Percentiles rank a stretch among this genome's conserved stretches.
phyloP scores from a whole-genome alignment of 768 basidiomycete species.

The Tubosaeta brunneosetosa region DNA sequence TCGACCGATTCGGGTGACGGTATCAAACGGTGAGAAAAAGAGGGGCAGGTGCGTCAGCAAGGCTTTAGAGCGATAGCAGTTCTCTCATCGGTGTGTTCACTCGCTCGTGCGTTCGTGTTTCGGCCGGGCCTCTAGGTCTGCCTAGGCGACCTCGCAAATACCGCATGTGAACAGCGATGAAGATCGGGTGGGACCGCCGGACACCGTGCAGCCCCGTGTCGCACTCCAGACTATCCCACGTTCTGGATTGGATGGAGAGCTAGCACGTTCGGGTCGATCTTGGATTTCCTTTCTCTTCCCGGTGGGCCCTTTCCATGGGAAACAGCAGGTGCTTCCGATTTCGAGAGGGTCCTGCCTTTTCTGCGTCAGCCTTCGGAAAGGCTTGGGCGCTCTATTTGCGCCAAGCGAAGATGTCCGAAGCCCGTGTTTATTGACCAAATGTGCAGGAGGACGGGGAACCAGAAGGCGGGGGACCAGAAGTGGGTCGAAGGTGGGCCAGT shows the following conservation, averaged over 20 bases:
- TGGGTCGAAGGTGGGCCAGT: slow-evolving; percentile 2
- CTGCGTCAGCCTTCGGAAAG: not conserved
- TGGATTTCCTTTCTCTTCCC: not conserved
- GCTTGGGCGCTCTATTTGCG: slow-evolving; percentile 1
- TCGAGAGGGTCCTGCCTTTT: slow-evolving; percentile 3
- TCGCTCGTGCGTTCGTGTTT: not conserved
- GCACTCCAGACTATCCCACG: not conserved
- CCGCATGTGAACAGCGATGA: slow-evolving; percentile 16
- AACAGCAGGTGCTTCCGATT: not conserved
- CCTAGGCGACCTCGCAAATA: slow-evolving; percentile 19
- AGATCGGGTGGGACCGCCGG: slow-evolving; percentile 1
- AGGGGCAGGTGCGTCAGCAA: not conserved
- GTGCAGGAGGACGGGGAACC: not conserved
- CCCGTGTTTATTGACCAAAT: not conserved
- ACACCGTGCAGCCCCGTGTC: not conserved
- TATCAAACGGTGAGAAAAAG: slow-evolving; percentile 4
- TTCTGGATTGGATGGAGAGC: not conserved
- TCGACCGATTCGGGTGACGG: slow-evolving; percentile 5
- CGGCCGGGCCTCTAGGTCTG: not conserved
- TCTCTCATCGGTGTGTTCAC: not conserved
- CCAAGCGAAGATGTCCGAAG: slow-evolving; percentile 2
- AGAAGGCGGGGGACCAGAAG: not conserved
- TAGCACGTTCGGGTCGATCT: not conserved
- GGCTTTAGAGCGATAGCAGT: not conserved
- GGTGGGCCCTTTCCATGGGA: not conserved